phyloP scores from a whole-genome alignment of 352 stramenopile genomes.

The Pythium phragmiticola region DNA sequence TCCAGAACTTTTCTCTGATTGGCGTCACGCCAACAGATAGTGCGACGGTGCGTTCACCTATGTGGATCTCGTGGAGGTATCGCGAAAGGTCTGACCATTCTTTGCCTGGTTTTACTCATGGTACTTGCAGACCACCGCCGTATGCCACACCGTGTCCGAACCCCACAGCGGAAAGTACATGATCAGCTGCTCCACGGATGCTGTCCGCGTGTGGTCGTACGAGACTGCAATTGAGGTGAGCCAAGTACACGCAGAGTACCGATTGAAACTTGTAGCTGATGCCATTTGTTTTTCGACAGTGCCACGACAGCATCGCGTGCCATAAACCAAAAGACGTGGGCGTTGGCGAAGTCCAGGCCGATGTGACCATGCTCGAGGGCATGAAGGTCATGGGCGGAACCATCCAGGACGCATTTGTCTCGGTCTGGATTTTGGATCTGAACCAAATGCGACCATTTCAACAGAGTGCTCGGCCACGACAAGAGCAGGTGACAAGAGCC shows the following conservation, averaged over 20 bases:
- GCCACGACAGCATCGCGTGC: constrained; percentile 70
- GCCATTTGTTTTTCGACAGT: constrained; percentile 33
- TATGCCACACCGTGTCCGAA: constrained; percentile 75
- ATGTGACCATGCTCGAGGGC: constrained; percentile 78
- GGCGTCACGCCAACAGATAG: constrained; percentile 80
- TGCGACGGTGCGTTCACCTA: constrained; percentile 40
- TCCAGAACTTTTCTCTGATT: constrained; percentile 82
- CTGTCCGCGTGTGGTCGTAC: constrained; percentile 82
- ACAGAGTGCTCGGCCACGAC: constrained; percentile 9
- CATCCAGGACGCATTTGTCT: constrained; percentile 81
- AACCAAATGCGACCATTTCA: constrained; percentile 71
- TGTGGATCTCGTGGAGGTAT: neutral
- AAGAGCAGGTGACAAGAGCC: constrained; percentile 8
- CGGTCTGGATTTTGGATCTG: constrained; percentile 77
- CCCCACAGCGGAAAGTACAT: constrained; percentile 81
- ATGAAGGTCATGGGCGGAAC: constrained; percentile 83
- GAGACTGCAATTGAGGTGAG: constrained; percentile 74
- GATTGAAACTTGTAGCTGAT: neutral
- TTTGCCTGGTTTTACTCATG: neutral
- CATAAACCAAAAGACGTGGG: constrained; percentile 55
- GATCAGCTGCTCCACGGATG: constrained; percentile 72
- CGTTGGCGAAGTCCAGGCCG: constrained; percentile 51
- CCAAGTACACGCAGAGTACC: neutral
- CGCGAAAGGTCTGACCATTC: neutral
- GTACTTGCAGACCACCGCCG: constrained; percentile 60